These are phyloP conservation scores for Solanum phureja DNA, from an alignment of 257 asterid genomes.

Conservation along the genomic window DNA sequence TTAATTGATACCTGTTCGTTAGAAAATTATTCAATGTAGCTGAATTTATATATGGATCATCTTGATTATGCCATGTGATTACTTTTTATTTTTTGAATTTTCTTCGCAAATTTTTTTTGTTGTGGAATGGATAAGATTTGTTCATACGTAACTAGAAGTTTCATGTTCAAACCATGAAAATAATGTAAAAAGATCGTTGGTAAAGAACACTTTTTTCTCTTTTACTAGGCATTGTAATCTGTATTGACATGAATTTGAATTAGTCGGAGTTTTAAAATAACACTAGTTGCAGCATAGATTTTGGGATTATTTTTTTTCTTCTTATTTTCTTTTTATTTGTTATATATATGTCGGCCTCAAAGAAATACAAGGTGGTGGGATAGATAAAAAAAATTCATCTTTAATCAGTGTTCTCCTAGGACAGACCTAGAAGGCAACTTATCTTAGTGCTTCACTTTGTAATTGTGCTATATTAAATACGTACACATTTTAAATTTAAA, in stretches of 20 bases:
- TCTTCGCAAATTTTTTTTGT: accelerated
- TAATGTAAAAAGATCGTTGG: too few relatives aligned
- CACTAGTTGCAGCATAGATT: neutral
- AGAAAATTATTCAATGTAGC: neutral
- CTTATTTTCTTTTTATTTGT: too few relatives aligned
- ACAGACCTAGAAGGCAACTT: too few relatives aligned
- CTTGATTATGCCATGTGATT: too few relatives aligned
- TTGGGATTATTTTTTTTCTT: too few relatives aligned
- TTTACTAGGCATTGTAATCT: neutral
- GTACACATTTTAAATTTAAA: neutral
- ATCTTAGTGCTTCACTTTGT: neutral
- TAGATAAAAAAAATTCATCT: neutral
- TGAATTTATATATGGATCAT: too few relatives aligned
- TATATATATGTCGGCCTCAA: too few relatives aligned
- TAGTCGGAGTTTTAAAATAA: too few relatives aligned
- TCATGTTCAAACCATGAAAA: neutral
- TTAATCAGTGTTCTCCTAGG: too few relatives aligned
- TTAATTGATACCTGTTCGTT: neutral
- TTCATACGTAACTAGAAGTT: neutral
- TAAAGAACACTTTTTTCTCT: neutral
- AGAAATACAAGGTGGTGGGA: too few relatives aligned
- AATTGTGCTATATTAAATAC: neutral
- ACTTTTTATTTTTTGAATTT: too few relatives aligned
- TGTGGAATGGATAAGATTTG: neutral
- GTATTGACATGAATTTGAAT: too few relatives aligned